These are phyloP conservation scores for Mrakia gelida DNA, from an alignment of 768 basidiomycete genomes.

Conservation along the genomic window DNA sequence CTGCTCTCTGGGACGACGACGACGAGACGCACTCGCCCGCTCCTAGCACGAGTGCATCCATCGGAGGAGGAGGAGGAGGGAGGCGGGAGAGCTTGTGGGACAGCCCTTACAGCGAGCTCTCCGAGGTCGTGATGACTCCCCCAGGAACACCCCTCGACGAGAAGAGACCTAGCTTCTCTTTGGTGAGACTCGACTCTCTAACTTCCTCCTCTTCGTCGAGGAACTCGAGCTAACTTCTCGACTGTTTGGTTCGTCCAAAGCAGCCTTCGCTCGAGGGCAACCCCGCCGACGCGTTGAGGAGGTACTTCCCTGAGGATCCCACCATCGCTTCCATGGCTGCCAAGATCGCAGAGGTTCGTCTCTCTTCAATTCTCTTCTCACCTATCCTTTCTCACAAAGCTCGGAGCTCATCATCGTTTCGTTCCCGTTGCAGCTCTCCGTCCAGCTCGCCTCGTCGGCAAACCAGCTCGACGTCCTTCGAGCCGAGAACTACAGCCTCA, in stretches of 20 bases:
- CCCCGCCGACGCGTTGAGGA: neutral
- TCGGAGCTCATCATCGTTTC: neutral
- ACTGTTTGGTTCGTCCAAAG: neutral
- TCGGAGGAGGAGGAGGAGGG: no score
- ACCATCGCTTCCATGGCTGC: neutral
- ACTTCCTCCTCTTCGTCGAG: no score
- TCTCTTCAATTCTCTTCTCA: neutral
- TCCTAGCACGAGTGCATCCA: neutral
- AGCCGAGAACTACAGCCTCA: neutral
- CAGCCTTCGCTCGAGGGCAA: neutral
- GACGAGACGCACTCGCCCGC: neutral
- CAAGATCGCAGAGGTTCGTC: neutral
- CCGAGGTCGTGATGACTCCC: neutral
- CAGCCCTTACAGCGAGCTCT: neutral
- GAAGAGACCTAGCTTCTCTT: neutral
- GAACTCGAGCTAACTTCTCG: no score
- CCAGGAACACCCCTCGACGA: no score
- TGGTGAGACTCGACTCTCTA: neutral
- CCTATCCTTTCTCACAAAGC: neutral
- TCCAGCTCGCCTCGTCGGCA: neutral
- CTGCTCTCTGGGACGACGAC: conserved; percentile 10
- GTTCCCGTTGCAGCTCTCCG: neutral
- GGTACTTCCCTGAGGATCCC: neutral
- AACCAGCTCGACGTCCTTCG: conserved; percentile 2
- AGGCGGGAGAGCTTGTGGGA: no score